Percentiles rank a stretch among this genome's conserved stretches.
Evolutionary conservation across 495 filamentous ascomycete genomes (phyloP).

Genomic region (Penicillium malachiteum): DNA sequence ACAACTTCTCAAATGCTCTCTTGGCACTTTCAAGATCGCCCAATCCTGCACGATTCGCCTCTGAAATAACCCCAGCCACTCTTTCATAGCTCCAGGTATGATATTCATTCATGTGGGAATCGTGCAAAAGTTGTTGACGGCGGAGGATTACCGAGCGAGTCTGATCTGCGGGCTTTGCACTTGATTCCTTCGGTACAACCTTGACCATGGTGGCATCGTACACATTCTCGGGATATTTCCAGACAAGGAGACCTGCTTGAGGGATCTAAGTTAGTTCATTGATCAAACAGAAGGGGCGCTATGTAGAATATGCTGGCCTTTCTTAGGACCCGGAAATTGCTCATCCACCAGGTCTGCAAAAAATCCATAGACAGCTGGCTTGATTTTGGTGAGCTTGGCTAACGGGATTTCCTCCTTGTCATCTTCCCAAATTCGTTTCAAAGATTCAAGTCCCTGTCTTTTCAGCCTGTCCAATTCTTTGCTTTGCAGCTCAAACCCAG

Average conservation of each 20-base stretch:
- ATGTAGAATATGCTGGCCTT: not conserved
- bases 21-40: conserved; percentile 6
- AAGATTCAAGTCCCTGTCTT: too few relatives aligned
- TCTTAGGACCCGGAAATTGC: too few relatives aligned
- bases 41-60: not conserved
- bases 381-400: not conserved
- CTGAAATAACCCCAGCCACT: not conserved
- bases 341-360: conserved; percentile 4
- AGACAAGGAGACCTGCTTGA: conserved; percentile 8
- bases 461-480: not conserved
- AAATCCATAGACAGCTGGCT: not conserved
- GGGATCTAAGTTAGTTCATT: not conserved
- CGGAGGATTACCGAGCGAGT: not conserved
- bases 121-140: conserved; percentile 12
- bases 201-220: conserved; percentile 15
- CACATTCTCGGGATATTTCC: not conserved
- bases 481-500: not conserved
- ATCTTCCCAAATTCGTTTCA: not conserved
- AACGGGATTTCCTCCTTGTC: too few relatives aligned
- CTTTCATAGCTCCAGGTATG: not conserved
- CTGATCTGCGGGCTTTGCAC: too few relatives aligned
- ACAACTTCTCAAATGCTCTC: conserved; percentile 1
- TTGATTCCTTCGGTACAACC: too few relatives aligned
- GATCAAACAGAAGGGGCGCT: not conserved
- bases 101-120: not conserved